Base-by-base conservation (phyloP, 305 asterid genomes). In the Fraxinus latifolia region DNA sequence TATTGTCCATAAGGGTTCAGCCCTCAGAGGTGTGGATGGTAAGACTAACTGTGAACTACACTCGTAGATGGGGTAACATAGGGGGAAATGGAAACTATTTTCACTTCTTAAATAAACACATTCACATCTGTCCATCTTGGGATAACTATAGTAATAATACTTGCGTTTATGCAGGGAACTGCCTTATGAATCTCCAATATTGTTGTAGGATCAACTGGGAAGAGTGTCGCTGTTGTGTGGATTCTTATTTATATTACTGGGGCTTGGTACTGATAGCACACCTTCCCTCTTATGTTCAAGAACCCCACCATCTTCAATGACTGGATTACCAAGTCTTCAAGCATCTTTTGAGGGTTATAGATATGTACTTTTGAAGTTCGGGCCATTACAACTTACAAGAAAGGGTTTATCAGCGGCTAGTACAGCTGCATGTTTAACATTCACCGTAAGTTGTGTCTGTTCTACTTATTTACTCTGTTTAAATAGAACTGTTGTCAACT, bases 21-120 rank as follows among this genome's bases (percentile, higher is more conserved):
- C 99, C 99, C 65, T 81, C 84, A 32, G 95, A 92, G 78, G 97
- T 92, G 83, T 96, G 98, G 98, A 85, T 91, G 97, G 98, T 93
- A 89, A 84, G 81, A 67, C 65, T 70, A 27, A 77, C 73, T 50
- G 36, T 39, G 27, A 74, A 68, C 55, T 78, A 34, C 39, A 19
- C 65, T 25, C 19, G 53, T 71, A 19, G 9, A 67, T 60, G 14
- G 50, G 60, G n/a, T 80, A 72, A 23, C 34, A 75, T 17, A 4
- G 44, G 29, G 47, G 79, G 47, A 36, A 33, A 65, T 31, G 50
- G 39, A 79, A 71, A 76, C 31, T 19, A 11, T 14, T 68, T 65
- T 5, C 23, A 23, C 60, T 72, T 79, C 72, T 25, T 31, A 55
- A 58, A 55, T 2, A 23, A 55, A 81, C 1, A 50, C 50, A 68